Evolutionary conservation across 345 rosid species (phyloP), one percentile per base, ranked within the genome.

Genomic region (Garcia nutans): DNA sequence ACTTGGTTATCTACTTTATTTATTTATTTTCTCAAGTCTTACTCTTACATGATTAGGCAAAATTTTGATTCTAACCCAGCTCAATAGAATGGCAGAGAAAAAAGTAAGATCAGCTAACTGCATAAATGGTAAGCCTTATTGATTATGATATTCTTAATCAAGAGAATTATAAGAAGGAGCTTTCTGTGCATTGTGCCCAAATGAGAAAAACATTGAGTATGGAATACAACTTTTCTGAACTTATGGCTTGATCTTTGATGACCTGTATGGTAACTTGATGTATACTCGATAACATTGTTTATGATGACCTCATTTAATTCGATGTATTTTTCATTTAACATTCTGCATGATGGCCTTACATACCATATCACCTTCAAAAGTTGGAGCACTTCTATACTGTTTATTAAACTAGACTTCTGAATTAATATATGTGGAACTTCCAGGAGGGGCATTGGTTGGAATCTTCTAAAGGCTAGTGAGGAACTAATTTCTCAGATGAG

Each of bases 401-500:
- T 22, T 68, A 63, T 61, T 33, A 19, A n/a, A 33, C 63, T 17
- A 64, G 81, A 66, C 15, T 54, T 23, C 50, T 79, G 45, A 62
- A 8, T 73, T 11, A 42, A 11, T 17, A 17, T 50, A 19, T 42
- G 58, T 79, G 75, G 60, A 80, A 80, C 64, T 75, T 76, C 63
- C 88, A 95, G 99, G 96, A 87, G 83, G 75, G 92, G 97, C 57
- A 90, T 95, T 44, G 98, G 97, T 26, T 95, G 97, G 97, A 91
- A 93, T 86, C 94, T 95, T 82, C 83, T 93, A 83, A 93, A 86
- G 88, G 97, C 97, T 23, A 86, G 97, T 76, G 98, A 91, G 87
- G 96, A 93, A 76, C 63, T 95, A 23, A 88, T 95, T 80, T 79
- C 88, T 5, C 87, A 81, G 84, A 85, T 93, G 87, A 74, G 83